Conservation (phyloP, 208 protist genomes). For the Trypanosoma platydactyli region DNA sequence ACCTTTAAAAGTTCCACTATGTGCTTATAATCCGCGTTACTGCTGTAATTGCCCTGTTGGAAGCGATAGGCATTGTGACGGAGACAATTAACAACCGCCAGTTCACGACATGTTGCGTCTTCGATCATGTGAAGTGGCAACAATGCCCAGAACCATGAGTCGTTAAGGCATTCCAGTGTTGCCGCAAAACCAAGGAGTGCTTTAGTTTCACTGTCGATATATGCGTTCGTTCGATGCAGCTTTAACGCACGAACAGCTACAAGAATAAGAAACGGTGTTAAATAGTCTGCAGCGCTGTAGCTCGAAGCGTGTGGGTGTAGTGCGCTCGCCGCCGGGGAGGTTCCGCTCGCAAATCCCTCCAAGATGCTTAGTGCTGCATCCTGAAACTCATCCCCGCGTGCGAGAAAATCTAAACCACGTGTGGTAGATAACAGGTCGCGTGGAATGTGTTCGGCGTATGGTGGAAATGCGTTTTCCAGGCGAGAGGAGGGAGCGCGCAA, state of each 20-base stretch:
- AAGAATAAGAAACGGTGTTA: constrained; percentile 79
- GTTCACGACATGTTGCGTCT: constrained; percentile 23
- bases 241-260: constrained; percentile 48
- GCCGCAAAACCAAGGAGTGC: constrained; percentile 71
- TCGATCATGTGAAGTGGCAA: constrained; percentile 85
- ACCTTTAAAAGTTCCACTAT: constrained; percentile 46
- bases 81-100: constrained; percentile 71
- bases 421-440: constrained; percentile 32
- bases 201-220: constrained; percentile 65
- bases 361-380: constrained; percentile 79
- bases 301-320: constrained; percentile 87
- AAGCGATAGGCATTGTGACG: constrained; percentile 74
- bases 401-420: constrained; percentile 61
- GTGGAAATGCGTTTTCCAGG: constrained; percentile 57
- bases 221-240: constrained; percentile 45
- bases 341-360: constrained; percentile 60
- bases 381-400: constrained; percentile 62
- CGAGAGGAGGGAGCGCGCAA: constrained; percentile 48
- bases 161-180: constrained; percentile 60
- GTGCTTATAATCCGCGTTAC: constrained; percentile 37
- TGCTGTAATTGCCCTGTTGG: constrained; percentile 14
- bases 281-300: constrained; percentile 78
- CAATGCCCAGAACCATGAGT: constrained; percentile 83
- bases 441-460: constrained; percentile 67
- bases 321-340: constrained; percentile 43